Conservation (phyloP, 208 protist genomes). For the Angomonas deanei region DNA sequence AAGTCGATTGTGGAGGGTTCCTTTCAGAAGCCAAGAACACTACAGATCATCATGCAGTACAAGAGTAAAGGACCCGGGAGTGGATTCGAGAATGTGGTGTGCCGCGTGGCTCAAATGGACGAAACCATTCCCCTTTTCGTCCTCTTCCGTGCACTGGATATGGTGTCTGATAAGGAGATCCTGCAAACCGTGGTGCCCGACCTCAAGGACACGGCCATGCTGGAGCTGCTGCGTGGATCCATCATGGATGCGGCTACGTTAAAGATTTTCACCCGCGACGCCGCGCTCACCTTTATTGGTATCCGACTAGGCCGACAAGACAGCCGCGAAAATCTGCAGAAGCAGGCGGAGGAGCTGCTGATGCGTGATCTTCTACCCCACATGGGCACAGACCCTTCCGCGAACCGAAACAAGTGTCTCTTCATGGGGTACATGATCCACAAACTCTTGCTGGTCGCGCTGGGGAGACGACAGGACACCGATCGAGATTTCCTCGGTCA, state of each 20-base stretch:
- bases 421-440: slow-evolving; percentile 98
- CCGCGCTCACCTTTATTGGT: slow-evolving; percentile 96
- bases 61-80: slow-evolving; percentile 93
- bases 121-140: slow-evolving; percentile 91
- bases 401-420: slow-evolving; percentile 93
- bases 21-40: slow-evolving; percentile 76
- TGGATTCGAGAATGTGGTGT: slow-evolving; percentile 77
- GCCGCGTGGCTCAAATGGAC: slow-evolving; percentile 91
- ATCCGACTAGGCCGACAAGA: slow-evolving; percentile 78
- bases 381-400: slow-evolving; percentile 77
- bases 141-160: slow-evolving; percentile 96
- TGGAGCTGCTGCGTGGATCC: slow-evolving; percentile 81
- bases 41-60: slow-evolving; percentile 92
- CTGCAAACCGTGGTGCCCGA: slow-evolving; percentile 89
- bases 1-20: slow-evolving; percentile 91
- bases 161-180: slow-evolving; percentile 96
- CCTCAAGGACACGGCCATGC: slow-evolving; percentile 79
- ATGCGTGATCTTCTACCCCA: slow-evolving; percentile 87
- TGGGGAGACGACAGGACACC: slow-evolving; percentile 88
- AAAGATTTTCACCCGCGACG: slow-evolving; percentile 90
- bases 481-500: slow-evolving; percentile 99
- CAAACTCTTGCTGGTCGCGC: slow-evolving; percentile 91
- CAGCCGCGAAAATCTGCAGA: slow-evolving; percentile 74
- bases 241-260: slow-evolving; percentile 90
- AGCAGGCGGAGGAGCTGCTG: slow-evolving; percentile 92